phyloP scores from a whole-genome alignment of 2,329 filamentous ascomycete species.

The Phialophora verrucosa region DNA sequence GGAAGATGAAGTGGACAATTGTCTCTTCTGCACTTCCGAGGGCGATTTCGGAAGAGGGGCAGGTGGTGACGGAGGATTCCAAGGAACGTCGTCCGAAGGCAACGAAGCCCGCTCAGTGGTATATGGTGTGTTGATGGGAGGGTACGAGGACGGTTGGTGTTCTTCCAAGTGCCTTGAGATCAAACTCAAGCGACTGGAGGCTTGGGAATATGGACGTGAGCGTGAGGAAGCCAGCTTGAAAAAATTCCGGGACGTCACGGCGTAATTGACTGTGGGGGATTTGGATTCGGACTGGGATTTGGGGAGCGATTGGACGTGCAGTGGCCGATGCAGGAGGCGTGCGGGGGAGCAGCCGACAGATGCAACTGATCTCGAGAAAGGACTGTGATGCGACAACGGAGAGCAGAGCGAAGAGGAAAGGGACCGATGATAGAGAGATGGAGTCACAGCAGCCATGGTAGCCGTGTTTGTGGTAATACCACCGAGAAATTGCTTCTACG shows the following conservation, averaged over 20 bases:
- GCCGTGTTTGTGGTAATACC: background rate
- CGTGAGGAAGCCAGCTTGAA: conserved; percentile 56
- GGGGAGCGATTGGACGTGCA: conserved; percentile 14
- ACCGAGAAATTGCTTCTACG: background rate
- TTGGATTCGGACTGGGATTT: background rate
- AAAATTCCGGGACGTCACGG: conserved; percentile 34
- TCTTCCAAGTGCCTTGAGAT: conserved; percentile 65
- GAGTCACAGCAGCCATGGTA: conserved; percentile 14
- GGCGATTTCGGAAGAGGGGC: conserved; percentile 20
- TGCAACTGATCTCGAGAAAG: conserved; percentile 8
- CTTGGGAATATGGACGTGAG: conserved; percentile 47
- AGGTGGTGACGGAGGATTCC: conserved; percentile 42
- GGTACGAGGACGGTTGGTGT: conserved; percentile 50
- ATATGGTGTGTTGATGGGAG: conserved; percentile 68
- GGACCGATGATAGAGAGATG: conserved; percentile 12
- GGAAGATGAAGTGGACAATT: conserved; percentile 33
- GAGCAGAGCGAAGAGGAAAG: conserved; percentile 22
- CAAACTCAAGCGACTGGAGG: conserved; percentile 60
- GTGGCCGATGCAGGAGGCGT: conserved; percentile 29
- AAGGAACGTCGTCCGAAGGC: conserved; percentile 59
- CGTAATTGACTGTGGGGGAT: conserved; percentile 10
- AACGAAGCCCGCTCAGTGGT: conserved; percentile 63
- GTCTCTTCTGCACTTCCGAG: conserved; percentile 29
- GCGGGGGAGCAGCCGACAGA: conserved; percentile 28
- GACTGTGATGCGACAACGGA: conserved; percentile 31